Percentiles rank a stretch among this genome's conserved stretches.
These are phyloP conservation scores for Jamesozyma spencerorum DNA, from an alignment of 805 yeast species.

Conservation along the genomic window DNA sequence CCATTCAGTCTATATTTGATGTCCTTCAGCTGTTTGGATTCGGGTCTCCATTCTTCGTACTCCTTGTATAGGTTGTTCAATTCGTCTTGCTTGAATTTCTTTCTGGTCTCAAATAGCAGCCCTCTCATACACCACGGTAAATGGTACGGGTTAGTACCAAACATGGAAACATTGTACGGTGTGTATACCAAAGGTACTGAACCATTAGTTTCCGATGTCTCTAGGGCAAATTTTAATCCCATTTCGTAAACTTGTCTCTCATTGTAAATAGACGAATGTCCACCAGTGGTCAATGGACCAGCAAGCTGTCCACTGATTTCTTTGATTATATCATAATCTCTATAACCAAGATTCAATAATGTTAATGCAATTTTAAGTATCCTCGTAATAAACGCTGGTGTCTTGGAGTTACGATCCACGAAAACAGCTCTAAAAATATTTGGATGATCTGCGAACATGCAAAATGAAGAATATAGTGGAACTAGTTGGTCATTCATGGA, in stretches of 20 bases:
- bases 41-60: conserved; percentile 84
- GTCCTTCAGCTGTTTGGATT: conserved; percentile 69
- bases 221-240: conserved; percentile 65
- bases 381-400: conserved; percentile 71
- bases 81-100: conserved; percentile 45
- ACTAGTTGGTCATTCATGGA: conserved; percentile 90
- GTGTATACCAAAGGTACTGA: conserved; percentile 31
- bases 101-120: conserved; percentile 54
- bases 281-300: conserved; percentile 91
- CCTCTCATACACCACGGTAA: conserved; percentile 93
- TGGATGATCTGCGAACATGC: conserved; percentile 79
- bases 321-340: conserved; percentile 78
- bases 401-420: conserved; percentile 69
- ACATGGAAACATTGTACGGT: conserved; percentile 51
- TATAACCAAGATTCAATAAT: conserved; percentile 63
- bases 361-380: conserved; percentile 66
- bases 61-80: conserved; percentile 53
- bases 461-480: conserved; percentile 81
- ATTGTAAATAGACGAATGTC: conserved; percentile 84
- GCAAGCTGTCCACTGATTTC: conserved; percentile 74
- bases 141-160: conserved; percentile 73
- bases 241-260: conserved; percentile 76
- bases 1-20: conserved; percentile 72
- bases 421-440: conserved; percentile 83
- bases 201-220: conserved; percentile 52